phyloP scores from a whole-genome alignment of 352 stramenopile genomes.

The Saprolegnia diclina region DNA sequence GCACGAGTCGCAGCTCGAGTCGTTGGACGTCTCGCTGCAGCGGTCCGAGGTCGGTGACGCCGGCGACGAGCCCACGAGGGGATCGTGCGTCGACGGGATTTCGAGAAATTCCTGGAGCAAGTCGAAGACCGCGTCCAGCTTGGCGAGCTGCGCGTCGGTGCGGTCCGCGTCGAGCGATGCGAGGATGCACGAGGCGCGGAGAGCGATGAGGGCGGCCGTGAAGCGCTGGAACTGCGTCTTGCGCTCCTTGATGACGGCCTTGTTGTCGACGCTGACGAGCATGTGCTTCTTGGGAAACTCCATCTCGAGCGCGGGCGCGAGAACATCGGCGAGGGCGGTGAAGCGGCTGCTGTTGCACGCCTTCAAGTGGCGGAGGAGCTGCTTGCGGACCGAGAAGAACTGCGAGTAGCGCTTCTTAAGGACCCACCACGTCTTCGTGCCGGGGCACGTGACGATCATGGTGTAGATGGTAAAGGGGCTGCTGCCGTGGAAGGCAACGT shows the following conservation, averaged over 20 bases:
- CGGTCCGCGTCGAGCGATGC: background rate
- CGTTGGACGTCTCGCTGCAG: constrained; percentile 1
- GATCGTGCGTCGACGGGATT: constrained; percentile 1
- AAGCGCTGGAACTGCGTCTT: constrained; percentile 12
- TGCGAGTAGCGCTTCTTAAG: constrained; percentile 85
- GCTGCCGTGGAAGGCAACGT: constrained; percentile 35
- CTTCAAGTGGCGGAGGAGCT: constrained; percentile 35
- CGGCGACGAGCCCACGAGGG: background rate
- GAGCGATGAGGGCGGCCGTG: background rate
- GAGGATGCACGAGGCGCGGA: constrained; percentile 1
- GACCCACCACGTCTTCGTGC: constrained; percentile 81
- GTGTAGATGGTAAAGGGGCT: constrained; percentile 75
- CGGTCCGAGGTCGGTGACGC: background rate
- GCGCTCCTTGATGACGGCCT: constrained; percentile 11
- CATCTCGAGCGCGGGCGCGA: background rate
- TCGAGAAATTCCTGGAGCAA: constrained; percentile 16
- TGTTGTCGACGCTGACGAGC: background rate
- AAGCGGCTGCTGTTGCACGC: background rate
- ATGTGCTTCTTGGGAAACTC: constrained; percentile 17
- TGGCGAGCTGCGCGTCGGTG: background rate
- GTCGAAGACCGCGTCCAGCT: background rate
- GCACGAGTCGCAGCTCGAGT: constrained; percentile 4
- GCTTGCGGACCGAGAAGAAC: constrained; percentile 73
- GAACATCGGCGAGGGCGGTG: background rate
- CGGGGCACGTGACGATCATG: constrained; percentile 82